Percentiles rank a stretch among this genome's conserved stretches.
phyloP scores from a whole-genome alignment of 345 rosid genomes.

The Euphorbia peplus region DNA sequence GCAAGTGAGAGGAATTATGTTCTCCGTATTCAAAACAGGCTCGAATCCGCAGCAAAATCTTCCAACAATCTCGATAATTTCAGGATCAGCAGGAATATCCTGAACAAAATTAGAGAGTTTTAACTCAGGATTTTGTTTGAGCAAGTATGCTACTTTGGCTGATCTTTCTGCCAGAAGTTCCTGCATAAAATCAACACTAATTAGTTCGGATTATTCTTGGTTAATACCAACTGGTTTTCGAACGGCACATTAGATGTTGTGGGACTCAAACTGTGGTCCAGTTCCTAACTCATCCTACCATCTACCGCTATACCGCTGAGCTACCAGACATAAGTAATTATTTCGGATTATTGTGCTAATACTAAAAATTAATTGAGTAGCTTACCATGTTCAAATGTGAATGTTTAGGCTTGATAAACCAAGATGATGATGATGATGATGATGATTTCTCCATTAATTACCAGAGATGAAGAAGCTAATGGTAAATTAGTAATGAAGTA shows the following conservation, averaged over 20 bases:
- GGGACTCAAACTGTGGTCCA: background rate
- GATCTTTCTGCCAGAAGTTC: slow-evolving; percentile 61
- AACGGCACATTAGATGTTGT: too few relatives aligned
- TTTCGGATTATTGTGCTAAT: background rate
- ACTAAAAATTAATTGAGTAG: background rate
- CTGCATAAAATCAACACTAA: slow-evolving; percentile 24
- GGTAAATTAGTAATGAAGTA: too few relatives aligned
- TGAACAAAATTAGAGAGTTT: slow-evolving; percentile 35
- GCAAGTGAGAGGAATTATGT: slow-evolving; percentile 56
- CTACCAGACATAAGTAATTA: too few relatives aligned
- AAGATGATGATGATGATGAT: slow-evolving; percentile 13
- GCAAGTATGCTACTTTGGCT: slow-evolving; percentile 49
- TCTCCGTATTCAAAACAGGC: slow-evolving; percentile 45
- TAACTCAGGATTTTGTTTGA: slow-evolving; percentile 32
- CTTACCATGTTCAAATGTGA: slow-evolving; percentile 40
- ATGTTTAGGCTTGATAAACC: slow-evolving; percentile 35
- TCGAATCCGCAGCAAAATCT: slow-evolving; percentile 67
- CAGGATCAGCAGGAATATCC: slow-evolving; percentile 51
- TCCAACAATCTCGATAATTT: slow-evolving; percentile 56
- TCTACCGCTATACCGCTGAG: too few relatives aligned
- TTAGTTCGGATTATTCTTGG: too few relatives aligned
- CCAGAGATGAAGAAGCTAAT: background rate
- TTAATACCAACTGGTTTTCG: too few relatives aligned
- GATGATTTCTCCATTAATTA: slow-evolving; percentile 19
- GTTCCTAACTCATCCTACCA: too few relatives aligned